Evolutionary conservation across 441 rosid genomes (phyloP), one percentile per base, ranked within the genome.

Genomic region (Pelargonium exstipulatum): DNA sequence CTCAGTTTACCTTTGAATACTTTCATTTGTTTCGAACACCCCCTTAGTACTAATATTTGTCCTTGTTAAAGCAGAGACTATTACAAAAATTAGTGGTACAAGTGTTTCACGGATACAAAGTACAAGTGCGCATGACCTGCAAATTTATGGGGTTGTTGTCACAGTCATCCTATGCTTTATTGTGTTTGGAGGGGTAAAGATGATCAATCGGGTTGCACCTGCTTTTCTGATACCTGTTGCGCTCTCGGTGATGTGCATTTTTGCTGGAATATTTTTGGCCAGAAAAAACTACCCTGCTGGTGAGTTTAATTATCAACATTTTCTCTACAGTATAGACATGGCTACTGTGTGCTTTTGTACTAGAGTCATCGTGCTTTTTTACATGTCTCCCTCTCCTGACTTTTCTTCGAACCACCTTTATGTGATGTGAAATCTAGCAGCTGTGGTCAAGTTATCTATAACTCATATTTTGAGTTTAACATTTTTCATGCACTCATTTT

Each of bases 181-280:
- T 78, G 99, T 95, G 73, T 95, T 95, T 80, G 98, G 99, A 72
- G 99, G 98, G n/a, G 99, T 95, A 81, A 92, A 90, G 87, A 92
- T 92, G 80, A 95, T 95, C 85, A 95, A 95, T 77, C 88, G 99
- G 72, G 99, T 95, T 79, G 99, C 99, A 51, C 99, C 99, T 69
- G 92, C 99, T 79, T 92, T 95, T 80, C 96, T 95, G 35, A 64
- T 95, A 73, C 97, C 99, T 57, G 98, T 95, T 70, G 74, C 92
- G 66, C 76, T 95, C 76, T 95, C 99, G 0, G 74, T 95, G 73
- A 79, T 88, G 80, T 92, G 98, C 88, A 95, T 95, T 78, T 92
- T 90, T 75, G 69, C 91, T 18, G 99, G 99, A 68, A 70, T 89
- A 45, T 84, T 85, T 83, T 32, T 81, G 79, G 88, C 96, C 0